phyloP scores from a whole-genome alignment of 306 rosid genomes.

The Dryas drummondii region DNA sequence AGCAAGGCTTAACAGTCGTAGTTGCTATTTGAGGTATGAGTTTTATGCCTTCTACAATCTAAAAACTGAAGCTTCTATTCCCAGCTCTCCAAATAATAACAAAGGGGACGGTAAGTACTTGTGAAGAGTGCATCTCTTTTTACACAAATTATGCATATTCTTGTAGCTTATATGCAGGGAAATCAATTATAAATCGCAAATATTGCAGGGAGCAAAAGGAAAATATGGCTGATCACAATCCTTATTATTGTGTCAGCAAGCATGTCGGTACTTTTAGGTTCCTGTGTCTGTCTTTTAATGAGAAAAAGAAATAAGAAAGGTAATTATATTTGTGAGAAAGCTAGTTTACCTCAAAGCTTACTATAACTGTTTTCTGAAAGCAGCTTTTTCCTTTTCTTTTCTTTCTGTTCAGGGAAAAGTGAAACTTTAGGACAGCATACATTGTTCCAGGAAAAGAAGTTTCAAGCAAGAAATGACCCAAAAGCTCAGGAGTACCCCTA shows the following conservation, averaged over 20 bases:
- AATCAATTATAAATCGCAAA: not conserved
- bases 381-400: not conserved
- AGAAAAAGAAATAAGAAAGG: slow-evolving; percentile 26
- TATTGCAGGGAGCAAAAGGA: slow-evolving; percentile 38
- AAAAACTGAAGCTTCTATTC: slow-evolving; percentile 11
- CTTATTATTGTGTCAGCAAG: slow-evolving; percentile 19
- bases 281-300: slow-evolving; percentile 16
- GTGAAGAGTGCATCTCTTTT: not conserved
- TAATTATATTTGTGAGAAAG: not conserved
- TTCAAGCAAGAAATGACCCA: slow-evolving; percentile 5
- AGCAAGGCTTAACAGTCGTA: slow-evolving; percentile 52
- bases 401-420: slow-evolving; percentile 31
- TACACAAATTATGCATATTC: too few species aligned
- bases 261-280: slow-evolving; percentile 29
- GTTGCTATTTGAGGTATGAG: slow-evolving; percentile 64
- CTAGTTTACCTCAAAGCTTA: too few species aligned
- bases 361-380: not conserved
- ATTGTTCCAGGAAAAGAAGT: not conserved
- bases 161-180: too few species aligned
- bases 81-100: slow-evolving; percentile 17
- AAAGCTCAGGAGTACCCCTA: slow-evolving; percentile 34
- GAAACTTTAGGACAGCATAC: slow-evolving; percentile 12
- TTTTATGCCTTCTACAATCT: slow-evolving; percentile 47
- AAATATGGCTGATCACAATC: slow-evolving; percentile 30
- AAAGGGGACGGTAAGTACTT: slow-evolving; percentile 33